phyloP scores from a whole-genome alignment of 106 monocot species.

The Phalaenopsis equestris region DNA sequence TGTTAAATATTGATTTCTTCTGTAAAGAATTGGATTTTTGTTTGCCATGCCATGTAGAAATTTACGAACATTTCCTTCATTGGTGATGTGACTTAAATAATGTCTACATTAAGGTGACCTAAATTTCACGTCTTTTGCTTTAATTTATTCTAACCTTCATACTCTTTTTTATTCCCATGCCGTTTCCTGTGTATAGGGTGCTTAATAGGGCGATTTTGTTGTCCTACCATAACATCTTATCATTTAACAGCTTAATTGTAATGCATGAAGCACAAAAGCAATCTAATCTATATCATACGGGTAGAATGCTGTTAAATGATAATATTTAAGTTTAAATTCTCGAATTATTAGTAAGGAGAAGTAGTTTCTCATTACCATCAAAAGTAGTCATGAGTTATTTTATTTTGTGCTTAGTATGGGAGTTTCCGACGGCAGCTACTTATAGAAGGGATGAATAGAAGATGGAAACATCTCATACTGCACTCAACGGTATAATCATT shows the following conservation, averaged over 20 bases:
- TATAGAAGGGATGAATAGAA: slow-evolving; percentile 62
- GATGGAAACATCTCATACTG: slow-evolving; percentile 78
- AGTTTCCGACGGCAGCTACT: slow-evolving; percentile 58
- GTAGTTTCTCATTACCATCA: neutral
- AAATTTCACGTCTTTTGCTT: neutral
- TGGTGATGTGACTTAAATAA: neutral
- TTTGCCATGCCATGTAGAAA: neutral
- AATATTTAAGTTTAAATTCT: neutral
- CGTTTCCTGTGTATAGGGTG: no score
- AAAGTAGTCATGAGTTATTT: neutral
- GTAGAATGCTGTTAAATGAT: neutral
- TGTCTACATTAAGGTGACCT: neutral
- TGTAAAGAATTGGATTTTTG: neutral
- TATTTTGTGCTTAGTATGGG: slow-evolving; percentile 41
- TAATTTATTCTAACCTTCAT: neutral
- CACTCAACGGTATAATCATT: slow-evolving; percentile 46
- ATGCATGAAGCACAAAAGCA: neutral
- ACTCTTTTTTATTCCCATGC: no score
- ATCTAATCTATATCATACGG: neutral
- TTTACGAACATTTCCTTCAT: neutral
- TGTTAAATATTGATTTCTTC: neutral
- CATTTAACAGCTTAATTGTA: neutral
- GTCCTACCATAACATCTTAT: neutral
- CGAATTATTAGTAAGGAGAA: neutral
- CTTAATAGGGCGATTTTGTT: no score